These are phyloP conservation scores for Eimeria praecox DNA, from an alignment of 169 alveolate species.

Conservation along the genomic window DNA sequence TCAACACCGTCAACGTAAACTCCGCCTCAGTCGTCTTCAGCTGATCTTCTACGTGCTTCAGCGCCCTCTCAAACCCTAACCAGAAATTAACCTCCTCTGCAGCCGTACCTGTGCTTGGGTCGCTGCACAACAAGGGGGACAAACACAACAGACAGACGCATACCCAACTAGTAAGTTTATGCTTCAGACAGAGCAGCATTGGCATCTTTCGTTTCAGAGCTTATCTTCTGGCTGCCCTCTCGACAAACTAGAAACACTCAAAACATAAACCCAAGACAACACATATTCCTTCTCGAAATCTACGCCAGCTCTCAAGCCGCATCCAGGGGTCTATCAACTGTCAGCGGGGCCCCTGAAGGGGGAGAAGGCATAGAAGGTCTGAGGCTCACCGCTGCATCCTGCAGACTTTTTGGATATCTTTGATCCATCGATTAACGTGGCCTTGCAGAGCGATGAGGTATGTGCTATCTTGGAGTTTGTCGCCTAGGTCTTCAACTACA, in stretches of 20 bases:
- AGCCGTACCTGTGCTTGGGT: slow-evolving; percentile 84
- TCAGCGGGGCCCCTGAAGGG: background rate
- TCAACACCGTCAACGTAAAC: slow-evolving; percentile 93
- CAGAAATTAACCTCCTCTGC: slow-evolving; percentile 86
- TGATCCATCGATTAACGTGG: slow-evolving; percentile 90
- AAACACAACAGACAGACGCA: too few species aligned
- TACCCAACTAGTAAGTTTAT: too few species aligned
- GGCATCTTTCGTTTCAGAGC: too few species aligned
- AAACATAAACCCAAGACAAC: too few species aligned
- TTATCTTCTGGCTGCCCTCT: too few species aligned
- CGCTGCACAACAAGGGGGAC: slow-evolving; percentile 66
- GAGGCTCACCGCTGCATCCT: slow-evolving; percentile 85
- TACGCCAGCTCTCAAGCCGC: background rate
- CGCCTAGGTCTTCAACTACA: slow-evolving; percentile 84
- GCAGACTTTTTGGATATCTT: slow-evolving; percentile 90
- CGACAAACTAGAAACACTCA: too few species aligned
- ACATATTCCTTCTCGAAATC: too few species aligned
- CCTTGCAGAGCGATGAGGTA: slow-evolving; percentile 87
- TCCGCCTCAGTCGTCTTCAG: slow-evolving; percentile 90
- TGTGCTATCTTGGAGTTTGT: slow-evolving; percentile 75
- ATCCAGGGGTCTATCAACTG: background rate
- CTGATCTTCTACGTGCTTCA: slow-evolving; percentile 80
- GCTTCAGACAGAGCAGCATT: too few species aligned
- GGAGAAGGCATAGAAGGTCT: background rate
- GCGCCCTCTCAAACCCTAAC: slow-evolving; percentile 85